These are phyloP conservation scores for Rhodomyrtus tomentosa DNA, from an alignment of 345 rosid genomes.

Conservation along the genomic window DNA sequence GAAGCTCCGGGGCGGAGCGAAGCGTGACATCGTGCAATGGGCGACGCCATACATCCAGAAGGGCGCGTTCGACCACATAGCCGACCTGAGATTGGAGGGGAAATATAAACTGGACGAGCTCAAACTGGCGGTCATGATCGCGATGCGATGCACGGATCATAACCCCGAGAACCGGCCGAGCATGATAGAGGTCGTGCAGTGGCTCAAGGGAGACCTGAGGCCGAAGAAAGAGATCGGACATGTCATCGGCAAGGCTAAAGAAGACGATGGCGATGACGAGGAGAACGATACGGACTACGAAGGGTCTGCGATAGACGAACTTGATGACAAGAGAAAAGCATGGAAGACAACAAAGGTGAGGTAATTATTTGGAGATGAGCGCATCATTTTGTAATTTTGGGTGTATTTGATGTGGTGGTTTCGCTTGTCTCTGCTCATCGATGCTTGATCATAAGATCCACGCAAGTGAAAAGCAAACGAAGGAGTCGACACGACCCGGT, in stretches of 20 bases:
- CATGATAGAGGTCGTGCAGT: conserved; percentile 44
- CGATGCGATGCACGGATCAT: conserved; percentile 32
- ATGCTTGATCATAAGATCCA: not conserved
- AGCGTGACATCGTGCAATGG: conserved; percentile 55
- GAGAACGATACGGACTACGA: conserved; percentile 3
- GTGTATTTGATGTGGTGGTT: not conserved
- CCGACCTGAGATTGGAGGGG: conserved; percentile 39
- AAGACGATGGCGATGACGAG: not conserved
- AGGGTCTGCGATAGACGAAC: conserved; percentile 1
- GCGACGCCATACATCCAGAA: conserved; percentile 38
- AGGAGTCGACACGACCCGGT: not conserved
- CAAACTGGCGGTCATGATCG: conserved; percentile 20
- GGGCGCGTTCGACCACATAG: conserved; percentile 36
- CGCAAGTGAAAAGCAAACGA: not conserved
- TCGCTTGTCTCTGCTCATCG: not conserved
- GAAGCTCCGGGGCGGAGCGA: conserved; percentile 41
- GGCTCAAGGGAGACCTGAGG: conserved; percentile 26
- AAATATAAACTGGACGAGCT: conserved; percentile 27
- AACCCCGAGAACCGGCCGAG: conserved; percentile 41
- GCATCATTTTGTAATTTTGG: not conserved
- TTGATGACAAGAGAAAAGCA: not conserved
- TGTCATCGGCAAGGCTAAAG: not conserved
- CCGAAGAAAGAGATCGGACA: conserved; percentile 13
- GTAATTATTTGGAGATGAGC: not conserved
- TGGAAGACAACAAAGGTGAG: not conserved